Evolutionary conservation across 2,329 filamentous ascomycete genomes (phyloP).

Genomic region (Aspergillus flavus): DNA sequence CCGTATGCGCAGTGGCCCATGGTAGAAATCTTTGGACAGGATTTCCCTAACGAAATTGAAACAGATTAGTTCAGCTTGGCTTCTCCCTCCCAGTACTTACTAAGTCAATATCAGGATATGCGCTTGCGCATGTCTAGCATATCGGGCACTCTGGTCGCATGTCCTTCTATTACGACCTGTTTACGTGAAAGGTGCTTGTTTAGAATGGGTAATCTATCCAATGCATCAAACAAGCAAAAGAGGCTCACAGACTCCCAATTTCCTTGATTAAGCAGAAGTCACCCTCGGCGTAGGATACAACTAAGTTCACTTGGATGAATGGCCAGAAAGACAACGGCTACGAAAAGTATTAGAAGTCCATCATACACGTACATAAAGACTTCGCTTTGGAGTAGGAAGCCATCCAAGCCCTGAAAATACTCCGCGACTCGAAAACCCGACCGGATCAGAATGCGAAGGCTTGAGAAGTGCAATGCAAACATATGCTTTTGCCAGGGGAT

Average conservation of each 20-base stretch:
- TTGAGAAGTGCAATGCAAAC: conserved; percentile 29
- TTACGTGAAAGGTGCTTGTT: not conserved
- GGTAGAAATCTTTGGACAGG: conserved; percentile 31
- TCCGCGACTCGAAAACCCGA: conserved; percentile 33
- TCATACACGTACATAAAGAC: conserved; percentile 36
- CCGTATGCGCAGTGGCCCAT: conserved; percentile 34
- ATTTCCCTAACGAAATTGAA: conserved; percentile 14
- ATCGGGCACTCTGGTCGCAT: not conserved
- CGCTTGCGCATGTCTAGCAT: not conserved
- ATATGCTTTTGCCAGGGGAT: conserved; percentile 41
- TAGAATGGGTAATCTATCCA: not conserved
- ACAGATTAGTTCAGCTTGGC: not conserved
- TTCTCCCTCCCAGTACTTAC: not conserved
- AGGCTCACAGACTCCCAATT: conserved; percentile 11
- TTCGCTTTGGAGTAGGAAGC: conserved; percentile 30
- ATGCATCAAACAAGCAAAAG: conserved; percentile 12
- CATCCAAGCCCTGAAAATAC: conserved; percentile 30
- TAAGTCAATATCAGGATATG: not conserved
- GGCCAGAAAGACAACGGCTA: conserved; percentile 27
- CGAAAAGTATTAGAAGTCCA: conserved; percentile 30
- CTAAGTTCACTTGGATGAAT: conserved; percentile 30
- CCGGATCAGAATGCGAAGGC: conserved; percentile 31
- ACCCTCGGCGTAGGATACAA: conserved; percentile 22
- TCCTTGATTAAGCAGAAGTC: conserved; percentile 13
- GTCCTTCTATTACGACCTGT: not conserved